phyloP scores from a whole-genome alignment of 2,329 filamentous ascomycete species.

The Stemphylium vesicarium region DNA sequence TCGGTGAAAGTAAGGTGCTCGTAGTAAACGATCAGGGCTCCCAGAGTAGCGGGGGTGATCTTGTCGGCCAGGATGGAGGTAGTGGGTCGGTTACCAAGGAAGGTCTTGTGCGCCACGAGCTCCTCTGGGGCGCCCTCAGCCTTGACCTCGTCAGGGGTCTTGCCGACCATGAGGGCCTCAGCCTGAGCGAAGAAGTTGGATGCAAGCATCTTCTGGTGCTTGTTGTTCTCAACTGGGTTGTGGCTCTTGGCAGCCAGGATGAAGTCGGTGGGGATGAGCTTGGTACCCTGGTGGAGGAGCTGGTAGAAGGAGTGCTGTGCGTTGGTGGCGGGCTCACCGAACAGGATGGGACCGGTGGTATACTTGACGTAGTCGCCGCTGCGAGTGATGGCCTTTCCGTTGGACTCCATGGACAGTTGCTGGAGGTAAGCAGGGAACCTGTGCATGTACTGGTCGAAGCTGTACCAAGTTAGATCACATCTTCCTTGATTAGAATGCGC shows the following conservation, averaged over 20 bases:
- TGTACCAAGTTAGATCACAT: conserved; percentile 43
- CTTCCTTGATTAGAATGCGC: neutral
- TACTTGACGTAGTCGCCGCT: conserved; percentile 90
- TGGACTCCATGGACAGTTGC: conserved; percentile 99
- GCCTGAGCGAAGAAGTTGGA: conserved; percentile 92
- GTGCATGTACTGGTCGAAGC: conserved; percentile 98
- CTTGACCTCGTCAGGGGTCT: conserved; percentile 80
- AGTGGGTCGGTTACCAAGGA: conserved; percentile 95
- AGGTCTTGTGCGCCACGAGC: conserved; percentile 97
- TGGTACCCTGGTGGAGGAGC: conserved; percentile 97
- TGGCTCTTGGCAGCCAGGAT: conserved; percentile 95
- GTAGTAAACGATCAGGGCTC: conserved; percentile 97
- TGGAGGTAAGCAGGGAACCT: conserved; percentile 99
- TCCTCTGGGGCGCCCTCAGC: conserved; percentile 74
- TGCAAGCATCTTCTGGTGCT: conserved; percentile 95
- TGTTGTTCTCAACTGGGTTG: conserved; percentile 90
- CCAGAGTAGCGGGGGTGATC: conserved; percentile 92
- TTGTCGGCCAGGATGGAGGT: conserved; percentile 92
- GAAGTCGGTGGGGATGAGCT: conserved; percentile 98
- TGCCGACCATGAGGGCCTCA: conserved; percentile 89
- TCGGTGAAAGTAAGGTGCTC: conserved; percentile 98
- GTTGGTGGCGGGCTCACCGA: conserved; percentile 98
- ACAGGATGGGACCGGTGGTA: conserved; percentile 93
- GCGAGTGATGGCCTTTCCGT: conserved; percentile 95
- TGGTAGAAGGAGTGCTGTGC: conserved; percentile 99